Percentiles rank a stretch among this genome's conserved stretches.
Evolutionary conservation across 352 stramenopile genomes (phyloP).

Genomic region (Globisporangium cederbergense): DNA sequence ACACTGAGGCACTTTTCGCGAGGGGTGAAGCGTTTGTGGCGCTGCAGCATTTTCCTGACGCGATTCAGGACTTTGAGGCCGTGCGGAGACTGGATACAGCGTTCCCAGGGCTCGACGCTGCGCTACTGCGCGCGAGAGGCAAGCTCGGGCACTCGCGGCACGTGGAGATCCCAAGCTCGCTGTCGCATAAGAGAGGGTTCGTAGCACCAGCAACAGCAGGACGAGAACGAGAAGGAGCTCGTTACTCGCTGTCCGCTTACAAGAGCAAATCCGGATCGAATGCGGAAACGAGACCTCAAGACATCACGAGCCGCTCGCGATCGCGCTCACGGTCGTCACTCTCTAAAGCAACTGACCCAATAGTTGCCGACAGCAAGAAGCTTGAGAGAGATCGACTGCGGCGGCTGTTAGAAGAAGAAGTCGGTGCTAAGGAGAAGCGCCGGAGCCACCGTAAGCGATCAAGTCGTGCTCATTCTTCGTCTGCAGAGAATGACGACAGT

Average conservation of each 20-base stretch:
- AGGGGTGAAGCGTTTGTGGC: slow-evolving; percentile 24
- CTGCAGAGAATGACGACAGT: slow-evolving; percentile 1
- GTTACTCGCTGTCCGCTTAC: neutral
- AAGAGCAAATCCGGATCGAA: slow-evolving; percentile 2
- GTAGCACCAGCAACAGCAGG: neutral
- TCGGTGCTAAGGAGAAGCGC: slow-evolving; percentile 3
- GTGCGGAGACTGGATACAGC: slow-evolving; percentile 18
- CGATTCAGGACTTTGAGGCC: slow-evolving; percentile 33
- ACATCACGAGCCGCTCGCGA: neutral
- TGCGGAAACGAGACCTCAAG: neutral
- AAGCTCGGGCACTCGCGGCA: slow-evolving; percentile 21
- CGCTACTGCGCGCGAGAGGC: slow-evolving; percentile 21
- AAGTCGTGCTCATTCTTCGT: neutral
- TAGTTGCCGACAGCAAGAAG: neutral
- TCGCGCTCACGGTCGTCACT: neutral
- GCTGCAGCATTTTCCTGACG: slow-evolving; percentile 31
- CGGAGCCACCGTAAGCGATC: neutral
- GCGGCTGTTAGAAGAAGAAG: slow-evolving; percentile 30
- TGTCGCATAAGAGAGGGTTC: neutral
- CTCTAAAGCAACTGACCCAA: neutral
- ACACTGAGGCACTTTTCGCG: slow-evolving; percentile 17
- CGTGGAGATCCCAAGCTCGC: slow-evolving; percentile 9
- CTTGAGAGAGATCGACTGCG: slow-evolving; percentile 36
- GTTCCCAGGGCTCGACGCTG: slow-evolving; percentile 13
- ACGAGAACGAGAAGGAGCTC: neutral